These are phyloP conservation scores for Volutella citrinella DNA, from an alignment of 2,329 filamentous ascomycete genomes.

Conservation along the genomic window DNA sequence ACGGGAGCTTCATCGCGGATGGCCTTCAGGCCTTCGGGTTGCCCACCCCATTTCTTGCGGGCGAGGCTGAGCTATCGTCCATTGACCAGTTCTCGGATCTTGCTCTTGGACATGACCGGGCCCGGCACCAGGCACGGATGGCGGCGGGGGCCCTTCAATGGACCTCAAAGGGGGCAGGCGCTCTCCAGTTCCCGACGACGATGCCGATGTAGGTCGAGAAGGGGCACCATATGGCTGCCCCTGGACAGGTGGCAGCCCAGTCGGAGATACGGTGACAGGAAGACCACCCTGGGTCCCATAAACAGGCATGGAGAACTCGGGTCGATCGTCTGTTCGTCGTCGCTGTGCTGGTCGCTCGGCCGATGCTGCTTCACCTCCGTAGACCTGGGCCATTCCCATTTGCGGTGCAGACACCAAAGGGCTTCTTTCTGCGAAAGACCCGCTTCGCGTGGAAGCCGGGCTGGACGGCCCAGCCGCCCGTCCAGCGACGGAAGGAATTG, in stretches of 20 bases:
- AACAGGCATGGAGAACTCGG: constrained; percentile 38
- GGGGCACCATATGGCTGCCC: constrained; percentile 35
- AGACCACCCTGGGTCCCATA: constrained; percentile 33
- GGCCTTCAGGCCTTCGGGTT: constrained; percentile 23
- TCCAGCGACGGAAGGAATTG: constrained; percentile 55
- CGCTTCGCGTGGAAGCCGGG: constrained; percentile 38
- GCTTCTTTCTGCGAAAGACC: constrained; percentile 37
- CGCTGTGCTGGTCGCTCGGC: constrained; percentile 46
- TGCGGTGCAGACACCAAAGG: constrained; percentile 28
- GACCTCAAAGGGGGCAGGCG: constrained; percentile 46
- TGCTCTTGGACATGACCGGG: constrained; percentile 30
- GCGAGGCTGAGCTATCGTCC: constrained; percentile 30
- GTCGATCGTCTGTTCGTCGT: constrained; percentile 45
- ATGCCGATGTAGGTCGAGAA: constrained; percentile 36
- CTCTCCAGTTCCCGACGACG: constrained; percentile 37
- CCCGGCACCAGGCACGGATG: constrained; percentile 21
- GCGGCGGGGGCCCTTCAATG: constrained; percentile 37
- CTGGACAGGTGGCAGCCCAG: constrained; percentile 41
- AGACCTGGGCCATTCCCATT: constrained; percentile 27
- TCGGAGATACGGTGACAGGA: constrained; percentile 30
- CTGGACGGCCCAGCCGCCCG: constrained; percentile 52
- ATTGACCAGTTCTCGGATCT: constrained; percentile 34
- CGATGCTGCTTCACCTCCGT: constrained; percentile 40
- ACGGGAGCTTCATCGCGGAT: too few relatives aligned
- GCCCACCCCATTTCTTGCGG: constrained; percentile 36